Percentiles rank a stretch among this genome's conserved stretches.
Conservation (phyloP, 2,329 filamentous ascomycete genomes). For the Metarhizium robertsii region DNA sequence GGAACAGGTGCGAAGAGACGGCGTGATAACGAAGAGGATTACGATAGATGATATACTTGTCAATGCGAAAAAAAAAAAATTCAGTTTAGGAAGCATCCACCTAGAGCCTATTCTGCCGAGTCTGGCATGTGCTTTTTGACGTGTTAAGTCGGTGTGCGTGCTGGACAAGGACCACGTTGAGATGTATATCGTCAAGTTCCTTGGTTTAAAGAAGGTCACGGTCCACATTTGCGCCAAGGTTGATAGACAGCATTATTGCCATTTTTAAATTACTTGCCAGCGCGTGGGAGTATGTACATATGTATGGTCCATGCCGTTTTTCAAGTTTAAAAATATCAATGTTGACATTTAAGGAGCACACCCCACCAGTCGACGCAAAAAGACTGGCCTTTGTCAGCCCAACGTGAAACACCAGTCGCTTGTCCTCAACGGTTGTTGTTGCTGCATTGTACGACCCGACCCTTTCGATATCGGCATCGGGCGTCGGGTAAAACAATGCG, state of each 20-base stretch:
- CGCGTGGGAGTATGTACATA: no score
- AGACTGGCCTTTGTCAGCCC: background rate
- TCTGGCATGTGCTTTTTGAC: background rate
- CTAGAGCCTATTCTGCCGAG: background rate
- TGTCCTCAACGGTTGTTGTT: background rate
- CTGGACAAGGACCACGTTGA: background rate
- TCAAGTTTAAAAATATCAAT: no score
- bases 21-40: background rate
- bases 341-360: no score
- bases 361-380: no score
- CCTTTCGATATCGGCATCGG: background rate
- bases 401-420: background rate
- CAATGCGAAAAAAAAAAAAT: background rate
- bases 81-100: background rate
- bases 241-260: no score
- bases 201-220: no score
- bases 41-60: background rate
- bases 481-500: background rate
- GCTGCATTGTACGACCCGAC: no score
- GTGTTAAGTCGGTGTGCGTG: background rate
- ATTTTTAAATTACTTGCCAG: no score
- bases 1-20: background rate
- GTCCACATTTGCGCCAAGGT: no score
- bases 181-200: no score
- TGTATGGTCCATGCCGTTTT: no score